Evolutionary conservation across 2,329 filamentous ascomycete species (phyloP).

Genomic region (Aspergillus calidoustus): DNA sequence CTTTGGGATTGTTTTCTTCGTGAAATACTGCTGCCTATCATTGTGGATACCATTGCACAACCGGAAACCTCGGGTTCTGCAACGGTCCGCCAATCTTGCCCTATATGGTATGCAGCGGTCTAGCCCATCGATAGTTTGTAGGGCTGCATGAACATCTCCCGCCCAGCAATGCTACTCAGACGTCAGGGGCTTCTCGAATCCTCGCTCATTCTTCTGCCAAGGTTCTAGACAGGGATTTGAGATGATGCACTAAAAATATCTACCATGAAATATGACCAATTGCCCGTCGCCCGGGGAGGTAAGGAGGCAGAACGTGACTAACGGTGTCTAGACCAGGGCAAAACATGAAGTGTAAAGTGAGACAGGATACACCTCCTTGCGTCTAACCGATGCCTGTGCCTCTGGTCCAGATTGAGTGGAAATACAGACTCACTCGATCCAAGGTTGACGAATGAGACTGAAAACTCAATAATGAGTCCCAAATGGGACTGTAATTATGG

Average conservation of each 20-base stretch:
- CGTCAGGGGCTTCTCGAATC: neutral
- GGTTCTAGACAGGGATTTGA: neutral
- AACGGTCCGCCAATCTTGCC: neutral
- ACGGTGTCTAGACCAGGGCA: no score
- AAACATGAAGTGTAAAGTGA: no score
- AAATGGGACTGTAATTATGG: no score
- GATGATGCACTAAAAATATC: no score
- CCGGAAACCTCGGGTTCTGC: neutral
- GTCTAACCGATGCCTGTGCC: no score
- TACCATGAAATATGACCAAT: neutral
- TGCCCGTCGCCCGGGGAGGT: neutral
- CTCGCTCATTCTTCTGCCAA: neutral
- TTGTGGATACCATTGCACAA: neutral
- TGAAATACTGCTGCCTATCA: neutral
- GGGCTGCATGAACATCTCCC: neutral
- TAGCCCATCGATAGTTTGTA: neutral
- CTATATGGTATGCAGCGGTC: neutral
- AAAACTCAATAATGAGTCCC: no score
- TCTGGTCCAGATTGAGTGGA: no score
- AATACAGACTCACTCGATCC: no score
- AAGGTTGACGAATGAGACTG: no score
- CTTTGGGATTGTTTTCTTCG: neutral
- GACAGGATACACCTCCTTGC: no score
- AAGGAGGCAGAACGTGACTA: no score
- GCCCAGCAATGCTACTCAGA: neutral